Base-by-base conservation (phyloP, 2,329 filamentous ascomycete species). In the Colletotrichum simmondsii region DNA sequence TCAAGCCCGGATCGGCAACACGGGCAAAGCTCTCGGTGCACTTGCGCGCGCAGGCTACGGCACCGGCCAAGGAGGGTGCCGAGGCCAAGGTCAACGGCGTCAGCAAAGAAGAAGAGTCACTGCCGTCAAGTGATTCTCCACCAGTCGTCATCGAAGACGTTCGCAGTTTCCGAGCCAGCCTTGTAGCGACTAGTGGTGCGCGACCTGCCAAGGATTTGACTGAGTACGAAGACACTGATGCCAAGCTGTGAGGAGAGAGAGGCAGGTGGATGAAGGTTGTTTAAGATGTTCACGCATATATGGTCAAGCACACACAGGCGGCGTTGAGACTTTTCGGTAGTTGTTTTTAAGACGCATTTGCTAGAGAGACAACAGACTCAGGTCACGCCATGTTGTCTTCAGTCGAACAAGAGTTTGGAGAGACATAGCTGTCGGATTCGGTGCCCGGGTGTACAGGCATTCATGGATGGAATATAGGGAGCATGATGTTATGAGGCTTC, bases 11-110 rank as follows among this genome's bases (percentile, higher is more conserved):
- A 1, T 98, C 96, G 3, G 83, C 88, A 0, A 86, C 85, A 0
- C 91, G 97, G 61, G 92, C 95, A n/a, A 98, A 98, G 80, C 83
- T 97, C 7, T 92, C 94, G 0, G 91, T 98, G 19, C 93, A 98
- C 79, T 86, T 98, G 28, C 89, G 93, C 68, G 96, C 96, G 0
- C 94, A 96, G 79, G 88, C 89, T 3, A 84, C 81, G 7, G 83
- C 85, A 59, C 71, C 71, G 76, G 63, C 76, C 75, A 83, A 90
- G 78, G 83, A 86, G 1, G 84, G 85, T 46, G 82, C 88, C 24
- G 83, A 83, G 1, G 77, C 83, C 24, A 78, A 81, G 75, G 79
- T 71, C 67, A 68, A 74, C 12, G 71, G 74, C 14, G 59, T 82
- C 2, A 83, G 84, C 74, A 82, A 80, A 52, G 76, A 79, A 8